These are phyloP conservation scores for Coemansia sp. DNA, from an alignment of 192 early-diverging fungal genomes.

Conservation along the genomic window DNA sequence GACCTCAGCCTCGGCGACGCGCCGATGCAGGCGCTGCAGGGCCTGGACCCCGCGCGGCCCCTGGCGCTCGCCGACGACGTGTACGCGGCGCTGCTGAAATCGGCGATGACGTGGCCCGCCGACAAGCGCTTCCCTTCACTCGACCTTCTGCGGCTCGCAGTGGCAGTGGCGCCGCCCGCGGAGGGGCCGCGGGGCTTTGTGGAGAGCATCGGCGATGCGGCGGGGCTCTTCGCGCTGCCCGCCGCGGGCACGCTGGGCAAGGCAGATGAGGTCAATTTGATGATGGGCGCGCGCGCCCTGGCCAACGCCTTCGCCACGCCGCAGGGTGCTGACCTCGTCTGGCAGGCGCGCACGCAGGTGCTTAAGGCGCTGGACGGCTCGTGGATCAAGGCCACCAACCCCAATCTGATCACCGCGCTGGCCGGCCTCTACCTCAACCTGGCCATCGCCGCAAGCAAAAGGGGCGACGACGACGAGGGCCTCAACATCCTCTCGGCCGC, in stretches of 20 bases:
- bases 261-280: conserved; percentile 67
- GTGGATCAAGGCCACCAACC: conserved; percentile 24
- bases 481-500: conserved; percentile 32
- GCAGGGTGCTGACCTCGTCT: conserved; percentile 43
- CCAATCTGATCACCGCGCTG: conserved; percentile 33
- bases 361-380: conserved; percentile 30
- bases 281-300: conserved; percentile 72
- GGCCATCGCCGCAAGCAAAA: conserved; percentile 22
- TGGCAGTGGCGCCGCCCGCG: conserved; percentile 19
- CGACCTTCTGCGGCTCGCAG: conserved; percentile 73
- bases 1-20: conserved; percentile 7
- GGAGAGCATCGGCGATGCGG: conserved; percentile 31
- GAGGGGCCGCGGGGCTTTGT: conserved; percentile 30
- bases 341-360: conserved; percentile 30
- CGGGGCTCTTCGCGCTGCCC: conserved; percentile 34
- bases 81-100: conserved; percentile 51
- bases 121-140: conserved; percentile 75
- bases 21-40: conserved; percentile 18
- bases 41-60: conserved; percentile 8
- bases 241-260: conserved; percentile 20
- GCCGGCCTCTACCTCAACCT: conserved; percentile 34
- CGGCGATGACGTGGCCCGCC: conserved; percentile 70
- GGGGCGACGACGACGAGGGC: conserved; percentile 38
- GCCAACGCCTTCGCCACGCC: conserved; percentile 70
- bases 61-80: conserved; percentile 45